Conservation (phyloP, 805 yeast genomes). For the Saccharomyces cerevisiae region DNA sequence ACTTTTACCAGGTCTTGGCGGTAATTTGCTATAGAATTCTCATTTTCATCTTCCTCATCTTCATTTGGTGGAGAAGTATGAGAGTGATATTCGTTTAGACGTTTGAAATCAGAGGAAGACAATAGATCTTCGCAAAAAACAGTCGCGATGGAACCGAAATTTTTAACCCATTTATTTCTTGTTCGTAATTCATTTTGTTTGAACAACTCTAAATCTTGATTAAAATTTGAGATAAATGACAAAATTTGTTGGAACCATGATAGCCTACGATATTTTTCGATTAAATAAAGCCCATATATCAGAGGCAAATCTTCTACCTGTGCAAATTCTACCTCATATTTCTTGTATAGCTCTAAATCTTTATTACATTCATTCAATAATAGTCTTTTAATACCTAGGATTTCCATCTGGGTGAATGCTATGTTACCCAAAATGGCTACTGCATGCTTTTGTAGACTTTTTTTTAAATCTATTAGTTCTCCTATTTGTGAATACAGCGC, state of each 20-base stretch:
- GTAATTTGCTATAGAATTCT: not conserved
- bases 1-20: constrained; percentile 4
- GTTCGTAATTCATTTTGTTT: constrained; percentile 48
- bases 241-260: constrained; percentile 40
- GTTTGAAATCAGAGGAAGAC: constrained; percentile 4
- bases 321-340: constrained; percentile 21
- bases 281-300: constrained; percentile 58
- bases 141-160: constrained; percentile 38
- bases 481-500: constrained; percentile 21
- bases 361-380: constrained; percentile 29
- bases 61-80: constrained; percentile 5
- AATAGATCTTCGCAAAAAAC: constrained; percentile 6
- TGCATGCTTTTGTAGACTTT: constrained; percentile 28
- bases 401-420: constrained; percentile 33
- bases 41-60: not conserved
- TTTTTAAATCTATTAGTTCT: constrained; percentile 25
- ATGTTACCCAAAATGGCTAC: constrained; percentile 26
- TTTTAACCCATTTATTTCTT: constrained; percentile 55
- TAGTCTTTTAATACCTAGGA: constrained; percentile 27
- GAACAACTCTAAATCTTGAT: constrained; percentile 50
- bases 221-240: constrained; percentile 29
- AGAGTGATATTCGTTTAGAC: constrained; percentile 4
- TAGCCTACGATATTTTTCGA: constrained; percentile 52
- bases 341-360: constrained; percentile 23
- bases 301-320: constrained; percentile 59